Base-by-base conservation (phyloP, 2,329 filamentous ascomycete genomes). In the Coniochaeta sp. region DNA sequence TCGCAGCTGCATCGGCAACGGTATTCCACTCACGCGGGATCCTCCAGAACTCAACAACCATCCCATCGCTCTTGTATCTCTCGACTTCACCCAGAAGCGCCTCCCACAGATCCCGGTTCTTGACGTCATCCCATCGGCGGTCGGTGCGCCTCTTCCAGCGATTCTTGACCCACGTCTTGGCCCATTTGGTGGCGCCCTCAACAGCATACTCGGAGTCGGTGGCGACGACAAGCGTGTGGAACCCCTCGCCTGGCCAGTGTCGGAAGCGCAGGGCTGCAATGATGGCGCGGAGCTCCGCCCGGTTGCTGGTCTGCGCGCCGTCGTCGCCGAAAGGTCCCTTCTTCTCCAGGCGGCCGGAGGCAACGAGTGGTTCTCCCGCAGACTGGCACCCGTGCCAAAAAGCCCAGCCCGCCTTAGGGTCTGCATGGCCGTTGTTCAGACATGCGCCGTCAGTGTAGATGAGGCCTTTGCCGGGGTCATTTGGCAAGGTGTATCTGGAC, bases 241-340 rank as follows among this genome's bases (percentile, higher is more conserved):
- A 70, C 59, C 76, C 66, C 67, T 82, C 78, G 5, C 66, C 69
- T 0, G 16, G n/a, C 81, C 80, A 83, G 62, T 67, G 9, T 2
- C 74, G 70, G 64, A 73, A 77, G 31, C 75, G 71, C 26, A 84
- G 72, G 4, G 77, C 83, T 6, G 74, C 78, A 55, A 83, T 77
- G 6, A 78, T 79, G 6, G 81, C 81, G 16, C 81, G 81, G 7
- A 86, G 75, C 67, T 84, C 80, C 3, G 83, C 83, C 5, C 82
- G 74, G 63, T 83, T 81, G 70, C 75, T 83, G 22, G 74, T 83
- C 61, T 79, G 77, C 8, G 63, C 57, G 44, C 67, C 60, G 0
- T 58, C 17, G 26, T 74, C 68, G 14, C 74, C 77, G 56, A 68
- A 76, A 3, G 78, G 78, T 0, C 80, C 79, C 38, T 69, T 59